These are phyloP conservation scores for Penicillium glabrum DNA, from an alignment of 2,329 filamentous ascomycete species.

Conservation along the genomic window DNA sequence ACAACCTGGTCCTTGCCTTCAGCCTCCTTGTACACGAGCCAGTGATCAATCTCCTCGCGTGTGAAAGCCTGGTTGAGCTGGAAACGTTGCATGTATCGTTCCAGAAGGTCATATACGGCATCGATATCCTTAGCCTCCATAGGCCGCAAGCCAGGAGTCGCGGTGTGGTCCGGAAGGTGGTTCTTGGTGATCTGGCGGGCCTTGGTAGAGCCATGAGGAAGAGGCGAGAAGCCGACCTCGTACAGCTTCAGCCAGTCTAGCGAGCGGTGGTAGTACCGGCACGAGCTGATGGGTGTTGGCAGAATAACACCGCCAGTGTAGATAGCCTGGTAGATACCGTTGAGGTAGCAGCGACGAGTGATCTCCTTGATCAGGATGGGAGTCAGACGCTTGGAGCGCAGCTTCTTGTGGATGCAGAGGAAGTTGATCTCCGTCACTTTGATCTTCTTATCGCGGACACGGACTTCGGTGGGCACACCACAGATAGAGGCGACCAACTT, in stretches of 20 bases:
- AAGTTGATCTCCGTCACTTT: constrained; percentile 95
- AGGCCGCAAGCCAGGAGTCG: constrained; percentile 71
- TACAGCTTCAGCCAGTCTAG: constrained; percentile 96
- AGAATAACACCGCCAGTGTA: constrained; percentile 92
- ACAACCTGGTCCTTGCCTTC: constrained; percentile 75
- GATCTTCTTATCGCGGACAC: constrained; percentile 73
- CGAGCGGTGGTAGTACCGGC: constrained; percentile 91
- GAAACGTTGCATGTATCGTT: constrained; percentile 75
- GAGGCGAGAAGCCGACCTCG: constrained; percentile 88
- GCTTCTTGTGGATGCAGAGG: constrained; percentile 96
- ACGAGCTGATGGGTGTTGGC: constrained; percentile 87
- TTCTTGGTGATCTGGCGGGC: constrained; percentile 84
- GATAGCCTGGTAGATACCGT: constrained; percentile 88
- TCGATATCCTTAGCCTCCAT: constrained; percentile 80
- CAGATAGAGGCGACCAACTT: constrained; percentile 96
- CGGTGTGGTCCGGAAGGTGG: constrained; percentile 71
- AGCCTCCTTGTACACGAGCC: constrained; percentile 72
- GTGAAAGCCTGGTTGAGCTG: constrained; percentile 81
- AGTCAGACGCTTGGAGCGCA: constrained; percentile 86
- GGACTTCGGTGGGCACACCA: constrained; percentile 80
- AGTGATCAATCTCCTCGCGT: constrained; percentile 80
- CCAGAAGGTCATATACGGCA: constrained; percentile 70
- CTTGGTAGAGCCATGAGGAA: constrained; percentile 81
- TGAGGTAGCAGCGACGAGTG: constrained; percentile 83
- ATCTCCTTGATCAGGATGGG: constrained; percentile 98